Base-by-base conservation (phyloP, 495 filamentous ascomycete species). In the Aspergillus carlsbadensis region DNA sequence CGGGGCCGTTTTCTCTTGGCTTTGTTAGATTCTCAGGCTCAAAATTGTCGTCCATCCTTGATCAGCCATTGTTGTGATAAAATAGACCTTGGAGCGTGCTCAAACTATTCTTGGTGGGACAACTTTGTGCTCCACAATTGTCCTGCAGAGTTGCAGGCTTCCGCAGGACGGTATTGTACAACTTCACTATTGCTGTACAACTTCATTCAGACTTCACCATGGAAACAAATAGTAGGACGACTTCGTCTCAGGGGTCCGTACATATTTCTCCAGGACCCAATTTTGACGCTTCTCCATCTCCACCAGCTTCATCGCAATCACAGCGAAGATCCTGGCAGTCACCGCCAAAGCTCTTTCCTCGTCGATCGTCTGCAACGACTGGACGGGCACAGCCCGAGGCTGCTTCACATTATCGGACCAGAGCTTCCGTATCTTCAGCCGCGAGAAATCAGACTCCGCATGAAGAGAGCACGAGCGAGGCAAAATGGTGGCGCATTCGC, bases 401-500 rank as follows among this genome's bases (percentile, higher is more conserved):
- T 17, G 47, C 41, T 10, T 15, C 41, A n/a, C 41, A 54, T 24
- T 17, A 41, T 13, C 21, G 15, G 11, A 20, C 47, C 21, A n/a
- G n/a, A 7, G 39, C n/a, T 17, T 41, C 39, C 7, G 20, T 10
- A 2, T 24, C 41, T 10, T n/a, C 24, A 5, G 26, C 26, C 47
- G 1, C 47, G 1, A 21, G 34, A 39, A 34, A 26, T 11, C 47
- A 37, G 34, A 15, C 47, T 10, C 33, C 10, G 20, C 47, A 4
- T 34, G 47, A 37, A 10, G 33, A 50, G n/a, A 29, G 11, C 22
- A n/a, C 42, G 4, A 29, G 24, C 18, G 34, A 50, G 1, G 47
- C 65, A 20, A 74, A 71, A 67, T 88, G 86, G 85, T 89, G 83
- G 83, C 81, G 71, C 54, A 77, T 87, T 26, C 77, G 70, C 33